phyloP scores from a whole-genome alignment of 1,139 yeast species.

The Sugiyamaella paludigena region DNA sequence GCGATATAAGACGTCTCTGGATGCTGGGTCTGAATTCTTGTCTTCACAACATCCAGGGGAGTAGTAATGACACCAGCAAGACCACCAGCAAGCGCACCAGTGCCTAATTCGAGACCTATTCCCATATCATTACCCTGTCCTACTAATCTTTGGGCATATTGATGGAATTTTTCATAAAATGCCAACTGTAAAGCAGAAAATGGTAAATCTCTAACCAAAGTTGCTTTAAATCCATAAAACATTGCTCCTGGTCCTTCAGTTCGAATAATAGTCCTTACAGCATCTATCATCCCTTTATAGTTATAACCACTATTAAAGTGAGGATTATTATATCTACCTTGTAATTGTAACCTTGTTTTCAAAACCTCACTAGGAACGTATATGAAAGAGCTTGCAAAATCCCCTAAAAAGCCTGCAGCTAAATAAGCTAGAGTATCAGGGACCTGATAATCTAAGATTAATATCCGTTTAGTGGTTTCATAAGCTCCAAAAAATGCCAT shows the following conservation, averaged over 20 bases:
- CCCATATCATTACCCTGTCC: slow-evolving; percentile 40
- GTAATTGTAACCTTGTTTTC: slow-evolving; percentile 87
- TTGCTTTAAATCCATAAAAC: slow-evolving; percentile 90
- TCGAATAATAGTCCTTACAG: slow-evolving; percentile 58
- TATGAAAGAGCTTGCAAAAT: slow-evolving; percentile 81
- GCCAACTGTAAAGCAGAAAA: slow-evolving; percentile 95
- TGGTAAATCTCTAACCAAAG: slow-evolving; percentile 86
- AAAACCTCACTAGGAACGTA: slow-evolving; percentile 98
- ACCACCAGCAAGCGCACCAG: slow-evolving; percentile 98
- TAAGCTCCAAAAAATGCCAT: slow-evolving; percentile 90
- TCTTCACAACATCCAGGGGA: slow-evolving; percentile 88
- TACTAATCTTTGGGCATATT: slow-evolving; percentile 36
- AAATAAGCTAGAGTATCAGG: slow-evolving; percentile 81
- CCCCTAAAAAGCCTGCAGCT: slow-evolving; percentile 87
- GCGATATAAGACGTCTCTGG: slow-evolving; percentile 11
- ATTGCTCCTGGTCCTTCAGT: slow-evolving; percentile 75
- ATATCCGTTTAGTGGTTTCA: slow-evolving; percentile 69
- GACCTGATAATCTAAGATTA: slow-evolving; percentile 60
- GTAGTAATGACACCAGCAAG: slow-evolving; percentile 84
- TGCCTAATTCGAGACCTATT: slow-evolving; percentile 65
- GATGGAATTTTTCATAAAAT: slow-evolving; percentile 75
- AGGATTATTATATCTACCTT: slow-evolving; percentile 81
- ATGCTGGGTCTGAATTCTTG: slow-evolving; percentile 80
- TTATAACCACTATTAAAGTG: slow-evolving; percentile 82
- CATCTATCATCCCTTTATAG: slow-evolving; percentile 65